phyloP scores from a whole-genome alignment of 2,329 filamentous ascomycete genomes.

The Ilyonectria sp. region DNA sequence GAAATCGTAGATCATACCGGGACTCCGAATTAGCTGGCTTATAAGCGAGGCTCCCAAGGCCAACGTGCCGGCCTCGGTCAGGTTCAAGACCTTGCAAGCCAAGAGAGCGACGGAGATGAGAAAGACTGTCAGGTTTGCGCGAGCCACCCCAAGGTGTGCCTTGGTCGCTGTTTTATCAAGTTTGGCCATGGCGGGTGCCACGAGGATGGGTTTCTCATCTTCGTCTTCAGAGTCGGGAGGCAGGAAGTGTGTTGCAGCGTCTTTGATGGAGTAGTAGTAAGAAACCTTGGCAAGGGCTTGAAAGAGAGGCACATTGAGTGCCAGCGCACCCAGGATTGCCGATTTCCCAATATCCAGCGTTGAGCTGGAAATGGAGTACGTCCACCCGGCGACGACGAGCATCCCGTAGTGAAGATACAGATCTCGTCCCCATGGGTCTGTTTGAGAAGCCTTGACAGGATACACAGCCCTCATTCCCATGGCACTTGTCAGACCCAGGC shows the following conservation, averaged over 20 bases:
- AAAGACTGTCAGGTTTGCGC: constrained; percentile 31
- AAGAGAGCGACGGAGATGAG: constrained; percentile 18
- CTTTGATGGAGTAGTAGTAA: constrained; percentile 37
- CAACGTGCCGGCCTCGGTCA: constrained; percentile 34
- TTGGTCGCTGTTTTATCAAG: not conserved
- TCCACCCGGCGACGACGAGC: constrained; percentile 18
- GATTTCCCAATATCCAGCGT: constrained; percentile 1
- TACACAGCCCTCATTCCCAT: constrained; percentile 21
- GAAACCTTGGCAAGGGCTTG: constrained; percentile 35
- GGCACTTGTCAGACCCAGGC: constrained; percentile 36
- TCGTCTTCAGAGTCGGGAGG: not conserved
- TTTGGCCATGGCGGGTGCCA: constrained; percentile 17
- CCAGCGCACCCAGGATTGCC: constrained; percentile 32
- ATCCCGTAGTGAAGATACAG: constrained; percentile 37
- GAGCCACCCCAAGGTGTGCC: constrained; percentile 28
- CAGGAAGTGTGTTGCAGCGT: constrained; percentile 24
- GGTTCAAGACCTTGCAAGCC: constrained; percentile 5
- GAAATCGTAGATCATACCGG: constrained; percentile 16
- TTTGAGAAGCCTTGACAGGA: constrained; percentile 16
- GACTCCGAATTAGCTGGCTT: constrained; percentile 26
- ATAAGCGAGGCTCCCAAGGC: constrained; percentile 34
- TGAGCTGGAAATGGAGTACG: not conserved
- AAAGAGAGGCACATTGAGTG: constrained; percentile 39
- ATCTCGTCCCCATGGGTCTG: constrained; percentile 40
- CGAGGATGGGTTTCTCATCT: constrained; percentile 25